Base-by-base conservation (phyloP, 2,329 filamentous ascomycete species). In the Hypomyces perniciosus region DNA sequence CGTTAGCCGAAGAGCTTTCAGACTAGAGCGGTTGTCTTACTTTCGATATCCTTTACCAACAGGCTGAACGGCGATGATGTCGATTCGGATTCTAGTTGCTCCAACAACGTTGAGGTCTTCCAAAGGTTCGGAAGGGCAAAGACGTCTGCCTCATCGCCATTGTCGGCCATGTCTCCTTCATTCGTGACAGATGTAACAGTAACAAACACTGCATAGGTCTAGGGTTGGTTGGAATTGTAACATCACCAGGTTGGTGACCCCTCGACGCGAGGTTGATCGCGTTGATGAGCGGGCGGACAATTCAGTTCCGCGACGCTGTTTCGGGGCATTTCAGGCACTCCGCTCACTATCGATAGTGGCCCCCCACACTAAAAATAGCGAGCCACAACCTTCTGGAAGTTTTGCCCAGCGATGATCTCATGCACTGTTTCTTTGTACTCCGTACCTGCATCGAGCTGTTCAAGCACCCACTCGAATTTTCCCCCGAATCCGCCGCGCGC, bases 51-150 rank as follows among this genome's bases (percentile, higher is more conserved):
- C 3, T 72, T 61, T 27, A 68, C 61, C 61, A 82, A 81, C 60
- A 54, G 51, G 34, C 41, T 51, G 20, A 80, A 76, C 7, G 62
- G 54, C 39, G 60, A 51, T 13, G 54, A 43, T 28, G 55, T 39
- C 20, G 20, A 20, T 26, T 61, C 56, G 33, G 45, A 46, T 26
- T 52, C 53, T 26, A 62, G 31, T 43, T 62, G 55, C 6, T 72
- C 65, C 35, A 79, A 66, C 65, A 77, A 76, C 57, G 68, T 72
- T 2, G 83, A 81, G 28, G 74, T 68, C 50, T 71, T 72, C 76
- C 78, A 81, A 54, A 86, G 76, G 61, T 84, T 74, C 37, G 81
- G 80, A 42, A 83, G 80, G 37, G 78, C 76, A 61, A 88, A 88
- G 31, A 84, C 75, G 61, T 84, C 68, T 44, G 77, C 72, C 48